Base-by-base conservation (phyloP, 2,329 filamentous ascomycete genomes). In the Penicillium decumbens region DNA sequence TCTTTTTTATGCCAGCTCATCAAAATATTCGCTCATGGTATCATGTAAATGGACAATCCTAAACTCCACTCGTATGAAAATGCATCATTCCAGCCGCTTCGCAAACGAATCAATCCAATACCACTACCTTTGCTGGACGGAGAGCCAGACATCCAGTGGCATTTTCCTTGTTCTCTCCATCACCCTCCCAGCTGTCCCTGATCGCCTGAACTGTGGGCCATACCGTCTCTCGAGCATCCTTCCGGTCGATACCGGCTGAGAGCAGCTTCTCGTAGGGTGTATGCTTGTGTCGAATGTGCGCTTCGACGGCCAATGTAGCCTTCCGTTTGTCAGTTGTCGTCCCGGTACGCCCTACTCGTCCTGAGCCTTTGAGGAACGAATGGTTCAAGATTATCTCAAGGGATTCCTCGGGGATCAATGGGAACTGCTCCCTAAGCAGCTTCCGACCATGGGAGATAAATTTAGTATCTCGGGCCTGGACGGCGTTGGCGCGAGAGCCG, bases 201-300 rank as follows among this genome's bases (percentile, higher is more conserved):
- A 72, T 58, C 0, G 54, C 47, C 28, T 62, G 55, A 0, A 72
- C 61, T 24, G 47, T 54, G 2, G 53, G 46, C 65, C 64, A 65
- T 8, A 72, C 67, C 5, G 41, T 49, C 37, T 62, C 53, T n/a
- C 70, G 60, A 5, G 70, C 71, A 13, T 61, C 44, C 5, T 55
- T 49, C 12, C 67, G 60, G 1, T 51, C 47, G 10, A 58, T 43
- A 0, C 67, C 68, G 0, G 47, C 35, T 3, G 56, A 46, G 1
- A 73, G 61, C 20, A 73, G 44, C 6, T 42, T 44, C 6, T 75
- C 72, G 43, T 75, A 75, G 0, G 62, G 57, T 1, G 72, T 75
- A 53, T 71, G 68, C 4, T 56, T 61, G 55, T 75, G 72, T 23
- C 73, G 61, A 46, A 75, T 70, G 60, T 75, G 69, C 27, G 73